Conservation (phyloP, 2,329 filamentous ascomycete genomes). For the Moelleriella libera region DNA sequence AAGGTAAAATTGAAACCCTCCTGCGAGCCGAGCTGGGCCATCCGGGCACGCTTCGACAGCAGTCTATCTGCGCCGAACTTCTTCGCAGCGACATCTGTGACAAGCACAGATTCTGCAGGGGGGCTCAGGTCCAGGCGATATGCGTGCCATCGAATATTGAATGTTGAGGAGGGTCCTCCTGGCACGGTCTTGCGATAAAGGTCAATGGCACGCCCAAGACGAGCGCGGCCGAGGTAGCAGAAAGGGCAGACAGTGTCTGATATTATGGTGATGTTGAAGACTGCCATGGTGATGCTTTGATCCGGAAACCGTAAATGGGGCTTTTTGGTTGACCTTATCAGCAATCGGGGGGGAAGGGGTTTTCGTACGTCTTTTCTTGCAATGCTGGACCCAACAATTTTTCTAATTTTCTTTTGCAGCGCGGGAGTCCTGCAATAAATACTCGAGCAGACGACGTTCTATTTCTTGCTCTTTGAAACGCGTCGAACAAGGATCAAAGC, state of each 20-base stretch:
- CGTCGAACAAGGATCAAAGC: background rate
- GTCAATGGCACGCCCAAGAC: slow-evolving; percentile 57
- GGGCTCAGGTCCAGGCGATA: slow-evolving; percentile 59
- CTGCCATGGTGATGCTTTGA: slow-evolving; percentile 39
- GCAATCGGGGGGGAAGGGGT: too few relatives aligned
- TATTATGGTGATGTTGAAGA: slow-evolving; percentile 63
- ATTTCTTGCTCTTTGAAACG: too few relatives aligned
- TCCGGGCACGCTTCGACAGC: slow-evolving; percentile 39
- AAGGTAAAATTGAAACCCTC: slow-evolving; percentile 65
- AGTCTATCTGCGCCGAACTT: slow-evolving; percentile 55
- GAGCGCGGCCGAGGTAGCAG: slow-evolving; percentile 70
- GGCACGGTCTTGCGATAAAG: slow-evolving; percentile 50
- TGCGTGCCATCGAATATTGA: slow-evolving; percentile 60
- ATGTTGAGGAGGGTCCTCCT: slow-evolving; percentile 45
- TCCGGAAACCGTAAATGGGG: background rate
- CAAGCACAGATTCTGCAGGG: slow-evolving; percentile 26
- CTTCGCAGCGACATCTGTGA: slow-evolving; percentile 35
- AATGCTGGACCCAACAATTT: too few relatives aligned
- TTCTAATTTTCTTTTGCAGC: too few relatives aligned
- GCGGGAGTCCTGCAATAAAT: too few relatives aligned
- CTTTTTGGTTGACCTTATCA: background rate
- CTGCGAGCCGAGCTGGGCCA: slow-evolving; percentile 41
- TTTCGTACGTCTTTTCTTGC: too few relatives aligned
- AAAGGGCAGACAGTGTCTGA: slow-evolving; percentile 71
- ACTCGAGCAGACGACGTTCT: too few relatives aligned